phyloP scores from a whole-genome alignment of 805 yeast genomes.

The Metschnikowia kunwiensis region DNA sequence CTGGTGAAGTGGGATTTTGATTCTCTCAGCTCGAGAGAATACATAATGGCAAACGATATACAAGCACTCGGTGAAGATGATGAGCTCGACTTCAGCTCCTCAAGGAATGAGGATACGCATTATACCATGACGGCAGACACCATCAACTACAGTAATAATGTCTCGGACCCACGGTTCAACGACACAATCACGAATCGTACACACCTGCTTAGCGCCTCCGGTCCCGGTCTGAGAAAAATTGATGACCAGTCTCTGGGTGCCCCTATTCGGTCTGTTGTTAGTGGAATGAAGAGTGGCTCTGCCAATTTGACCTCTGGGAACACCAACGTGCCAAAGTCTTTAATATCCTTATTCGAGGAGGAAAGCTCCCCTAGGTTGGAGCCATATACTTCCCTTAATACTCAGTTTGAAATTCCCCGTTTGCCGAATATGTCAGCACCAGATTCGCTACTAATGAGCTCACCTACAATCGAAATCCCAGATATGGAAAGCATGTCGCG shows the following conservation, averaged over 20 bases:
- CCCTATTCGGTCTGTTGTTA: neutral
- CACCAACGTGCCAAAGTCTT: conserved; percentile 14
- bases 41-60: conserved; percentile 68
- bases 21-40: conserved; percentile 69
- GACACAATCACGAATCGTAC: conserved; percentile 29
- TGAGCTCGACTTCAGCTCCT: conserved; percentile 26
- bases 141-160: conserved; percentile 4
- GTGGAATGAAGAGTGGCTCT: conserved; percentile 2
- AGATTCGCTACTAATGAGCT: conserved; percentile 26
- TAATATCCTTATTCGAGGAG: conserved; percentile 18
- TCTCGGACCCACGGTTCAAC: conserved; percentile 10
- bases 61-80: conserved; percentile 21
- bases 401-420: conserved; percentile 12
- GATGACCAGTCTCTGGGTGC: conserved; percentile 5
- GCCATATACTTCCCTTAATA: conserved; percentile 2
- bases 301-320: conserved; percentile 4
- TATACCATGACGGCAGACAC: conserved; percentile 29
- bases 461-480: conserved; percentile 71
- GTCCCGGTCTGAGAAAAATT: conserved; percentile 1
- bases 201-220: conserved; percentile 4
- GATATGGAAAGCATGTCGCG: conserved; percentile 48
- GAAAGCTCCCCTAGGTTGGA: conserved; percentile 7
- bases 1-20: conserved; percentile 88
- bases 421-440: conserved; percentile 11
- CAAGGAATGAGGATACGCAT: conserved; percentile 24